These are phyloP conservation scores for Echium plantagineum DNA, from an alignment of 257 asterid genomes.

Conservation along the genomic window DNA sequence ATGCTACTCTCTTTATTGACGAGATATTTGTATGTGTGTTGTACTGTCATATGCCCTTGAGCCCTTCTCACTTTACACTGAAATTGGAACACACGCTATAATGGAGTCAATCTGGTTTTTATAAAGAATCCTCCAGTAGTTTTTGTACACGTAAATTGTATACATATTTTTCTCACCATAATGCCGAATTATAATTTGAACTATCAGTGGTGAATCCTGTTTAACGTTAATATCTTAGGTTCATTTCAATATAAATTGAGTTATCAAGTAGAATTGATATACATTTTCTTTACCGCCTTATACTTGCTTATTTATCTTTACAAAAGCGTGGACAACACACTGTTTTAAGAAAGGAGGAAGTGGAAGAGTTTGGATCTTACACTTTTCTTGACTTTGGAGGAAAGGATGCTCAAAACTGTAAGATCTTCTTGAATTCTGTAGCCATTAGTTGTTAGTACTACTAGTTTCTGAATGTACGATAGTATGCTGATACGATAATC, in stretches of 20 bases:
- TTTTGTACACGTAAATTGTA: not conserved
- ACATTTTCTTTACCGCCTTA: not conserved
- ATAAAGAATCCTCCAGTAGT: too few relatives aligned
- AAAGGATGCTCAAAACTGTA: slow-evolving; percentile 32
- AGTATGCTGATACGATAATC: slow-evolving; percentile 13
- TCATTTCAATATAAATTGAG: not conserved
- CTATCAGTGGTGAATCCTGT: not conserved
- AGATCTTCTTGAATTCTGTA: slow-evolving; percentile 13
- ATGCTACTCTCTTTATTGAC: not conserved
- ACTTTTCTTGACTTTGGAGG: slow-evolving; percentile 23
- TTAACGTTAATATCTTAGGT: too few relatives aligned
- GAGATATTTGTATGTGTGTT: not conserved
- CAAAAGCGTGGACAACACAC: slow-evolving; percentile 20
- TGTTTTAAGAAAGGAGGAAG: slow-evolving; percentile 10
- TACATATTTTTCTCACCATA: not conserved
- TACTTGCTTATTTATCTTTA: not conserved
- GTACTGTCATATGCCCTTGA: not conserved
- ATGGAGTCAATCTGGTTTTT: not conserved
- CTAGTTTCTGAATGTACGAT: slow-evolving; percentile 6
- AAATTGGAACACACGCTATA: not conserved
- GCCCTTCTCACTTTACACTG: not conserved
- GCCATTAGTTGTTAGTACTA: slow-evolving; percentile 7
- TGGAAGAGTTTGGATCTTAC: slow-evolving; percentile 11
- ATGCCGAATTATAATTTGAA: too few relatives aligned
- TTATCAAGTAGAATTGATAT: not conserved